Percentiles rank a stretch among this genome's conserved stretches.
phyloP scores from a whole-genome alignment of 208 protist species.

The Spongospora subterranea region DNA sequence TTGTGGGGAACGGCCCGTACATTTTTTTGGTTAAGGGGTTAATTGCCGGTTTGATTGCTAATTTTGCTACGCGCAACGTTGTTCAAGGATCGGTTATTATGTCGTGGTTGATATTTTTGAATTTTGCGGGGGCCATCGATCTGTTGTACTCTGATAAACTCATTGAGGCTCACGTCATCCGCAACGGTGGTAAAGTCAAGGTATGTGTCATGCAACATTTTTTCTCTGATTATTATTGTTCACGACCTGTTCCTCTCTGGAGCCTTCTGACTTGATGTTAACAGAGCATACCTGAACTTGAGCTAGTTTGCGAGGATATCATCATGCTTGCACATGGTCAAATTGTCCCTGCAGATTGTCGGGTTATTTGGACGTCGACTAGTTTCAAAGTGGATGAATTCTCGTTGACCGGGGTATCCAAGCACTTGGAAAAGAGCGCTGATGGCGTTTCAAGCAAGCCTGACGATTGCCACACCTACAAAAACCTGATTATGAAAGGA shows the following conservation, averaged over 20 bases:
- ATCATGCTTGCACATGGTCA: constrained; percentile 87
- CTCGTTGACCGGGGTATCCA: constrained; percentile 80
- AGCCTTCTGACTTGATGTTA: neutral
- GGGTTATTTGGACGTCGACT: constrained; percentile 81
- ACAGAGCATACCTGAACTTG: constrained; percentile 15
- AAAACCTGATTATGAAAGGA: too few relatives aligned
- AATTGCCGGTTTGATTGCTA: neutral
- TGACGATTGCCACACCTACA: too few relatives aligned
- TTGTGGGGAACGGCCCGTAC: neutral
- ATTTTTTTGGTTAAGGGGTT: neutral
- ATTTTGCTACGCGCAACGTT: neutral
- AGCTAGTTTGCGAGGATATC: constrained; percentile 92
- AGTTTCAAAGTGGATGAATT: constrained; percentile 75
- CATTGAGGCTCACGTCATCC: neutral
- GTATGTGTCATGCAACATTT: neutral
- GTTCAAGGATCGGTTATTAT: neutral
- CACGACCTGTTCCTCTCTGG: too few relatives aligned
- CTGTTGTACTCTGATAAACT: neutral
- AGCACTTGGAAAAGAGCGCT: constrained; percentile 61
- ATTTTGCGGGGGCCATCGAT: neutral
- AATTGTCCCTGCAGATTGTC: constrained; percentile 91
- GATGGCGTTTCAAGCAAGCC: too few relatives aligned
- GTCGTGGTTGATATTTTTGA: neutral
- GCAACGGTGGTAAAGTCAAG: neutral
- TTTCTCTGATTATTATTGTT: too few relatives aligned